Base-by-base conservation (phyloP, 352 stramenopile species). In the Globisporangium recalcitrans region DNA sequence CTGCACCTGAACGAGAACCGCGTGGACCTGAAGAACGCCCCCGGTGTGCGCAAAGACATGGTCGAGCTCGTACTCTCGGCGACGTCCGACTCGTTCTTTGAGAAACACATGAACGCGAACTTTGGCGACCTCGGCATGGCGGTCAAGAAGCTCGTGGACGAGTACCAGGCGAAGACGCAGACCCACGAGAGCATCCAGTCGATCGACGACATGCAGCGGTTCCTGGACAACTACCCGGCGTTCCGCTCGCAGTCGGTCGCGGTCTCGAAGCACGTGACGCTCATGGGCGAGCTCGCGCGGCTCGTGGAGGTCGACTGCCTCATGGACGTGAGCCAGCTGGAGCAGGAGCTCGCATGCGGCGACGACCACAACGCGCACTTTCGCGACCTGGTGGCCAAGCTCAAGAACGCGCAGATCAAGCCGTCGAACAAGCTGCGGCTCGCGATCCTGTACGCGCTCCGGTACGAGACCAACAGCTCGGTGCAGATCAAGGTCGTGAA, bases 181-280 rank as follows among this genome's bases (percentile, higher is more conserved):
- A 89, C 84, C 6, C 84, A 95, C 58, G 84, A 95, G 63, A 93
- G 80, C 72, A 95, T 95, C 60, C 71, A 88, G 60, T 92, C 82
- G 26, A 92, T 95, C 68, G 97, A 99, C 73, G 98, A 99, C 75
- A 99, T 99, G 97, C 97, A 99, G 75, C 78, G 82, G 19, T 99
- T 99, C 67, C 87, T 99, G 84, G 95, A 99, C 52, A 97, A 97
- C 63, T 99, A 98, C 73, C 96, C 96, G 10, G 92, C 97, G 36
- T 96, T 99, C 65, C 77, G 96, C 54, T 97, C 94, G 58, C 86
- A 98, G 73, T 97, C 87, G 0, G 93, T 98, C 56, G 98, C 97
- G 36, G 97, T 99, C 5, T 98, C 91, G 32, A 99, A 99, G 78
- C 98, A 99, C 75, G 97, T 99, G 57, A 97, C 98, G 38, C 87